These are phyloP conservation scores for Cinnamomum micranthum DNA, from an alignment of 164 flowering plant genomes.

Conservation along the genomic window DNA sequence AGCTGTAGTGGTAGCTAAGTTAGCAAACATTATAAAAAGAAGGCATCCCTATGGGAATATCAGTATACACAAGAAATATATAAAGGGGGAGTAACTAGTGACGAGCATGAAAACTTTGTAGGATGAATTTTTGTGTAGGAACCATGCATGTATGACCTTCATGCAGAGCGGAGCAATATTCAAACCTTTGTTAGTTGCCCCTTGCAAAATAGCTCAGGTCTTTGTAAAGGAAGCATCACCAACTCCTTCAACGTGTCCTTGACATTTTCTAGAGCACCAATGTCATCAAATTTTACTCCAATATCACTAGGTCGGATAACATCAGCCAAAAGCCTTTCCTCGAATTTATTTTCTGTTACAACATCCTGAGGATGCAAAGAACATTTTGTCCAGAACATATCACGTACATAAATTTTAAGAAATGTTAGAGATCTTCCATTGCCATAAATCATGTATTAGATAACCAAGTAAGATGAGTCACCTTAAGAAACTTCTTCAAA, in stretches of 20 bases:
- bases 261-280: slow-evolving; percentile 90
- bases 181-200: slow-evolving; percentile 90
- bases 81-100: too few relatives aligned
- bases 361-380: slow-evolving; percentile 56
- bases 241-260: slow-evolving; percentile 93
- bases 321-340: slow-evolving; percentile 83
- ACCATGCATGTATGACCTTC: background rate
- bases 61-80: too few relatives aligned
- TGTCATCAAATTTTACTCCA: slow-evolving; percentile 92
- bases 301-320: slow-evolving; percentile 93
- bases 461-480: slow-evolving; percentile 9
- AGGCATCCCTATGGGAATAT: too few relatives aligned
- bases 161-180: background rate
- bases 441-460: background rate
- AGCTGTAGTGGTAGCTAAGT: too few relatives aligned
- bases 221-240: slow-evolving; percentile 97
- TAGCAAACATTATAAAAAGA: too few relatives aligned
- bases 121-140: too few relatives aligned
- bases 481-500: slow-evolving; percentile 83
- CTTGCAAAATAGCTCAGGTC: slow-evolving; percentile 88
- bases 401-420: too few relatives aligned
- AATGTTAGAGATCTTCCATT: background rate
- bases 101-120: too few relatives aligned
- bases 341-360: slow-evolving; percentile 93
- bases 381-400: background rate